Evolutionary conservation across 2,329 filamentous ascomycete genomes (phyloP).

Genomic region (Stemphylium lycopersici): DNA sequence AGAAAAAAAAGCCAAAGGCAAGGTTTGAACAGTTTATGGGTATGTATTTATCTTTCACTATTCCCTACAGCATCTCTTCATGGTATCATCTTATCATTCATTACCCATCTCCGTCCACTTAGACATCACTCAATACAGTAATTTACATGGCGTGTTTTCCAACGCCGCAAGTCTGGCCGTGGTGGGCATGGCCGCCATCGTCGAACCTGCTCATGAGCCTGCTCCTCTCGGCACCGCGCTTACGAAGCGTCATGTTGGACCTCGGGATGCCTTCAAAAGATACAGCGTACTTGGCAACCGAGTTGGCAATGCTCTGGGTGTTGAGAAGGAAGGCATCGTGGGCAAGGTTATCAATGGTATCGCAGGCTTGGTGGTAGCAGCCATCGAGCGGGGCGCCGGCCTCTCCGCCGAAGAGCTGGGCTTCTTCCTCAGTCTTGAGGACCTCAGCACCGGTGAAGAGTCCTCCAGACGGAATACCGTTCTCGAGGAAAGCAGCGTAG

Average conservation of each 20-base stretch:
- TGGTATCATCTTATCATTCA: slow-evolving; percentile 3
- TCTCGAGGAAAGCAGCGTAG: slow-evolving; percentile 51
- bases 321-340: slow-evolving; percentile 48
- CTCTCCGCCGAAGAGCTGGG: slow-evolving; percentile 45
- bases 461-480: slow-evolving; percentile 49
- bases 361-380: slow-evolving; percentile 49
- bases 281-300: slow-evolving; percentile 46
- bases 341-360: slow-evolving; percentile 46
- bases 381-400: slow-evolving; percentile 46
- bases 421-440: slow-evolving; percentile 48
- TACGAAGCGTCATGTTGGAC: slow-evolving; percentile 33
- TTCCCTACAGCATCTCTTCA: background rate
- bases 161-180: slow-evolving; percentile 30
- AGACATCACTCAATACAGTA: background rate
- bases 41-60: background rate
- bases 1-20: too few relatives aligned
- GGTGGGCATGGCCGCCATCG: slow-evolving; percentile 35
- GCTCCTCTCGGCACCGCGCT: slow-evolving; percentile 37
- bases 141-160: slow-evolving; percentile 27
- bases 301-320: slow-evolving; percentile 48
- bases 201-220: slow-evolving; percentile 33
- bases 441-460: slow-evolving; percentile 51
- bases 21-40: background rate
- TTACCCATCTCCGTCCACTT: background rate
- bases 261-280: slow-evolving; percentile 46